Percentiles rank a stretch among this genome's conserved stretches.
Evolutionary conservation across 805 yeast genomes (phyloP).

Genomic region (Metschnikowia hibisci): DNA sequence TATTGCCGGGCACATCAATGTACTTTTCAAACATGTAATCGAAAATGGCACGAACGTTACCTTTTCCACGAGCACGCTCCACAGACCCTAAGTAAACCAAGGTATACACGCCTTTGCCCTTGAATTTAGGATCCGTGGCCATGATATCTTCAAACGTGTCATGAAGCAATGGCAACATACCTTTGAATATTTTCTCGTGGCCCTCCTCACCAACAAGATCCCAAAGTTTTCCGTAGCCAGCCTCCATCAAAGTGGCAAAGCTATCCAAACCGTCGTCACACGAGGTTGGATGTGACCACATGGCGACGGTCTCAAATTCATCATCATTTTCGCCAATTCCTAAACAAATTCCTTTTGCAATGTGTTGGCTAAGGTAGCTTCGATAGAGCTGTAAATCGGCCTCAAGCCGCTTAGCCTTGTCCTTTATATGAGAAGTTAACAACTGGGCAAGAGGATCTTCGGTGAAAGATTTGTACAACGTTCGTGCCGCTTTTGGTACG

Average conservation of each 20-base stretch:
- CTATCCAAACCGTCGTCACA: constrained; percentile 40
- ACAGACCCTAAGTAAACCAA: constrained; percentile 46
- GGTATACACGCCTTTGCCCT: constrained; percentile 36
- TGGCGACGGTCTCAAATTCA: constrained; percentile 50
- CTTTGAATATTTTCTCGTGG: constrained; percentile 46
- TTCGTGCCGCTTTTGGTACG: constrained; percentile 34
- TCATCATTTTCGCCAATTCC: constrained; percentile 45
- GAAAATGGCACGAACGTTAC: constrained; percentile 48
- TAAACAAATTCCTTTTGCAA: constrained; percentile 46
- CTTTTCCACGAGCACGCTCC: constrained; percentile 49
- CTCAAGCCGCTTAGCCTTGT: constrained; percentile 5
- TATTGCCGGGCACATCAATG: constrained; percentile 36
- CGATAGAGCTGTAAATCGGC: constrained; percentile 36
- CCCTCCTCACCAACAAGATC: constrained; percentile 47
- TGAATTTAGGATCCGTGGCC: constrained; percentile 36
- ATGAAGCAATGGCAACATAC: constrained; percentile 49
- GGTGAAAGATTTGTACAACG: constrained; percentile 34
- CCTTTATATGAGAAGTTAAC: constrained; percentile 15
- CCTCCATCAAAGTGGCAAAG: constrained; percentile 44
- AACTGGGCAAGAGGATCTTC: constrained; percentile 33
- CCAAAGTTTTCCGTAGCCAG: constrained; percentile 52
- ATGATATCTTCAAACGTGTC: constrained; percentile 44
- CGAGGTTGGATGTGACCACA: constrained; percentile 50
- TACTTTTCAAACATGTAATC: constrained; percentile 45
- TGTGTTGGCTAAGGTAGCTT: constrained; percentile 49